Evolutionary conservation across 345 rosid genomes (phyloP).

Genomic region (Cardiospermum halicacabum): DNA sequence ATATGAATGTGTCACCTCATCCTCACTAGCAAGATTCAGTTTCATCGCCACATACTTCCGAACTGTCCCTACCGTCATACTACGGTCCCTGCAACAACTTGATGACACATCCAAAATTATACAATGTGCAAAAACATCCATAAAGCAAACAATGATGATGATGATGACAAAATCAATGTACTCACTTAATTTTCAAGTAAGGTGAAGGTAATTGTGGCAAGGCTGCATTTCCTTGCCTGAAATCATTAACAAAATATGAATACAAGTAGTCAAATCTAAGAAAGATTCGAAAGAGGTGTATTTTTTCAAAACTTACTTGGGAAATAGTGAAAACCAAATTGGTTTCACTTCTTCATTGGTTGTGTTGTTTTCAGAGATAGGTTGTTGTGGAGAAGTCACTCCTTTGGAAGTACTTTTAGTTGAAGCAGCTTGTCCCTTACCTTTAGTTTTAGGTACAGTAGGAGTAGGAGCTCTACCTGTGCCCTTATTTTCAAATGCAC

Average conservation of each 20-base stretch:
- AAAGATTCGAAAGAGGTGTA: too few species aligned
- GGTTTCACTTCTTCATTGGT: too few species aligned
- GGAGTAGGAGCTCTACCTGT: too few species aligned
- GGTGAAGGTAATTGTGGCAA: slow-evolving; percentile 44
- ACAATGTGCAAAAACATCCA: background rate
- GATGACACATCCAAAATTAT: background rate
- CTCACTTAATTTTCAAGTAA: slow-evolving; percentile 48
- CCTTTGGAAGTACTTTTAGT: too few species aligned
- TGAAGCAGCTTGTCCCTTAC: too few species aligned
- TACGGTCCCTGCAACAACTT: slow-evolving; percentile 31
- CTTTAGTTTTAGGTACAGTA: too few species aligned
- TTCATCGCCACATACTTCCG: slow-evolving; percentile 35
- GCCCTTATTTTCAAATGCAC: too few species aligned
- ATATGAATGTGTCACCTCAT: slow-evolving; percentile 29
- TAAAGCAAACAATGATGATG: background rate
- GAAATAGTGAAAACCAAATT: too few species aligned
- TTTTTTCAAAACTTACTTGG: too few species aligned
- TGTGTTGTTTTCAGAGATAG: too few species aligned
- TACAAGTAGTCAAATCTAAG: too few species aligned
- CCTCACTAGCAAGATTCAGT: slow-evolving; percentile 35
- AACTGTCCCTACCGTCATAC: slow-evolving; percentile 32
- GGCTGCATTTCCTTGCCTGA: slow-evolving; percentile 31
- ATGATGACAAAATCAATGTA: background rate
- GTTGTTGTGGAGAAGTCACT: too few species aligned
- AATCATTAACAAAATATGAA: slow-evolving; percentile 18